These are phyloP conservation scores for Ustilago sp. DNA, from an alignment of 1,284 basidiomycete genomes.

Conservation along the genomic window DNA sequence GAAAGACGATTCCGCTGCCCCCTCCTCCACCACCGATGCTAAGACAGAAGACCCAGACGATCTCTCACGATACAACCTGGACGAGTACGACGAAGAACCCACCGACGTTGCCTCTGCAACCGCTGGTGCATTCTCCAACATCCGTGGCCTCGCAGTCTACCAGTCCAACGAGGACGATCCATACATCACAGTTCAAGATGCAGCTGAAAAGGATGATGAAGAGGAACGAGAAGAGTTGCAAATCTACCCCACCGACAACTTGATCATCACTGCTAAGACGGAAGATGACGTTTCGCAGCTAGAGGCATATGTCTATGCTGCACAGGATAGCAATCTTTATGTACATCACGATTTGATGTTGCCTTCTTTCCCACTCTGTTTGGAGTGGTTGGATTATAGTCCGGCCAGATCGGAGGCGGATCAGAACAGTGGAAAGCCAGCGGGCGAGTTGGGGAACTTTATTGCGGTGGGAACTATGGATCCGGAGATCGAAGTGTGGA, in stretches of 20 bases:
- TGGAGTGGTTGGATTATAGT: constrained; percentile 98
- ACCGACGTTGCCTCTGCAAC: constrained; percentile 70
- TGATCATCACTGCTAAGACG: constrained; percentile 92
- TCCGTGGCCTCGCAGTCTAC: constrained; percentile 94
- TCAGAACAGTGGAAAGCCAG: constrained; percentile 59
- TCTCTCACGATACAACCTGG: constrained; percentile 89
- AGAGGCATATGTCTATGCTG: constrained; percentile 73
- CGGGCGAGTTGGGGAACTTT: constrained; percentile 79
- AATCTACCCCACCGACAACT: constrained; percentile 88
- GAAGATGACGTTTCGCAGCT: constrained; percentile 96
- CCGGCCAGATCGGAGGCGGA: constrained; percentile 72
- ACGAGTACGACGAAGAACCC: constrained; percentile 88
- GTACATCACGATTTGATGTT: constrained; percentile 98
- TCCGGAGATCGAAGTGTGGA: constrained; percentile 99
- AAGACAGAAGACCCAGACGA: constrained; percentile 76
- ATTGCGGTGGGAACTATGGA: constrained; percentile 97
- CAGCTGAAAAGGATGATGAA: constrained; percentile 75
- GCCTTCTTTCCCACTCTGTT: constrained; percentile 95
- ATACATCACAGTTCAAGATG: constrained; percentile 93
- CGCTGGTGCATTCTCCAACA: constrained; percentile 90
- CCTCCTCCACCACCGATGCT: constrained; percentile 71
- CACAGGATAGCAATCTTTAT: constrained; percentile 78
- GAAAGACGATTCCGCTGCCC: constrained; percentile 76
- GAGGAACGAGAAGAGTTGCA: constrained; percentile 91
- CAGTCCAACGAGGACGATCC: constrained; percentile 93